phyloP scores from a whole-genome alignment of 2,329 filamentous ascomycete species.

The Arthrobotrys megalospora region DNA sequence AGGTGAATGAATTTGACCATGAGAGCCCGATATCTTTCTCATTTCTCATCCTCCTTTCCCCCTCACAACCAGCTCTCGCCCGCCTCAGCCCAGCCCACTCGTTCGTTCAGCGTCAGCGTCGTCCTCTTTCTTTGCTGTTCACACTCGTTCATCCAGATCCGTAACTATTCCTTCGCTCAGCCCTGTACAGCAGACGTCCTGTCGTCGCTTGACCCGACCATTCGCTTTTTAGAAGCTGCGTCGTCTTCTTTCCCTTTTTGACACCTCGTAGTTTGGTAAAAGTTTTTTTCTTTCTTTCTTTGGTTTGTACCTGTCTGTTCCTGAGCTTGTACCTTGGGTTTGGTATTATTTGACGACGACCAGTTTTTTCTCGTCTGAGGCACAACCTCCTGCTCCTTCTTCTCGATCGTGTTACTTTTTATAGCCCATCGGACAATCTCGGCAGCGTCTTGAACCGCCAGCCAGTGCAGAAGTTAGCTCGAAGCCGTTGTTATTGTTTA shows the following conservation, averaged over 20 bases:
- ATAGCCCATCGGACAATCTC: slow-evolving; percentile 58
- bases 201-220: slow-evolving; percentile 26
- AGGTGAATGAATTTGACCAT: slow-evolving; percentile 52
- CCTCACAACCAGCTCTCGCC: slow-evolving; percentile 58
- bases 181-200: slow-evolving; percentile 20
- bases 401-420: slow-evolving; percentile 59
- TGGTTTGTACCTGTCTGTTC: background rate
- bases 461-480: slow-evolving; percentile 15
- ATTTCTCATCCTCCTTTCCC: slow-evolving; percentile 49
- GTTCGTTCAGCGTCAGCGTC: slow-evolving; percentile 59
- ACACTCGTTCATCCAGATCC: slow-evolving; percentile 44
- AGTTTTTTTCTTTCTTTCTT: slow-evolving; percentile 18
- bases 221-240: slow-evolving; percentile 41
- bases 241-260: slow-evolving; percentile 28
- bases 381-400: slow-evolving; percentile 37
- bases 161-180: slow-evolving; percentile 42
- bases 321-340: slow-evolving; percentile 10
- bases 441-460: slow-evolving; percentile 33
- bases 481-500: slow-evolving; percentile 15
- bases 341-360: slow-evolving; percentile 22
- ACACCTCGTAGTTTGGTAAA: slow-evolving; percentile 27
- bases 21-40: slow-evolving; percentile 57
- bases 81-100: slow-evolving; percentile 45
- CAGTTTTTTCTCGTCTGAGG: slow-evolving; percentile 9
- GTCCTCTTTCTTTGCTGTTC: slow-evolving; percentile 35